Evolutionary conservation across 192 early-diverging fungal genomes (phyloP), one percentile per base, ranked within the genome.

Genomic region (Cladochytrium replicatum): DNA sequence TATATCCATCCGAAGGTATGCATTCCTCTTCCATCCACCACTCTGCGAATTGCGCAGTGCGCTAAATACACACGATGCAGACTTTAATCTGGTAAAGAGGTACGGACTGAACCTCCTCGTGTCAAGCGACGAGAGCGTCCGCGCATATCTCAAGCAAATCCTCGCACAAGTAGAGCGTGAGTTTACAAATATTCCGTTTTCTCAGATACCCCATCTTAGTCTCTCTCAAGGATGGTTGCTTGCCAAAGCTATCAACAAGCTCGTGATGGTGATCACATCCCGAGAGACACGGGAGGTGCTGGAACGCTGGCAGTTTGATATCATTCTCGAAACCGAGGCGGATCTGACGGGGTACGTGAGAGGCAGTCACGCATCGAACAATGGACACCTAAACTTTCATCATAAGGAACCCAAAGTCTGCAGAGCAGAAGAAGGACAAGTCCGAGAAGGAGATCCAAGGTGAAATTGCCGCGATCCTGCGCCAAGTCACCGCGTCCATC

Each of bases 271-370:
- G 0, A 82, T 97, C 29, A 84, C 85, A 46, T 81, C 83, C n/a
- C 78, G 79, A 41, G 86, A 90, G 21, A 86, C 85, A 1, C 67
- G 83, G 2, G 82, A 92, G 49, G 83, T 84, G 5, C 43, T 93
- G 2, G 91, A 95, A 63, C 79, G 91, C 34, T 95, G 91, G 94
- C 86, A 94, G 53, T 97, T 97, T 64, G 87, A 93, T 66, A 75
- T 93, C 29, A 69, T 85, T 23, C 54, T 87, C n/a, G 74, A 78
- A 19, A 64, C n/a, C n/a, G n/a, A n/a, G n/a, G n/a, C n/a, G n/a
- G n/a, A 13, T n/a, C 25, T 21, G 13, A 52, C 27, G 24, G 26
- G n/a, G n/a, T 45, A n/a, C n/a, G n/a, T n/a, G n/a, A 39, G 50
- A 31, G 13, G 17, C 15, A 13, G 50, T 48, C 21, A 31, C 45